Base-by-base conservation (phyloP, 192 early-diverging fungal species). In the Coemansia sp. region DNA sequence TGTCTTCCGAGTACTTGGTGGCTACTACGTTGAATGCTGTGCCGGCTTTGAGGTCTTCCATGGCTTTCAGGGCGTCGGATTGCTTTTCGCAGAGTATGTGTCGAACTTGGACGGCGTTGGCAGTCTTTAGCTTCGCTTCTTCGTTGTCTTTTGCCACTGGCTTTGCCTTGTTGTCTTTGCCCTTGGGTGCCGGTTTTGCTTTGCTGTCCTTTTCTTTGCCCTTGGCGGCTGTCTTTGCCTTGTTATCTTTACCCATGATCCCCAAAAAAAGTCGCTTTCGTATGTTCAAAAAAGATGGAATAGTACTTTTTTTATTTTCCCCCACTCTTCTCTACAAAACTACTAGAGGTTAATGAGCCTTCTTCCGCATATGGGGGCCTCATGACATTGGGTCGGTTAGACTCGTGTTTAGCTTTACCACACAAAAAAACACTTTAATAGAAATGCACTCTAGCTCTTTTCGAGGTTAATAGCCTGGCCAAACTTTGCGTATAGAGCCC, bases 381-480 rank as follows among this genome's bases (percentile, higher is more conserved):
- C 31, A 31, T 31, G 31, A 31, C 31, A 31, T 31, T 31, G 31
- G 31, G 31, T 31, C 31, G 4, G 4, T 3, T 1, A 1, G 31
- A 31, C 31, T 39, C 38, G n/a, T 43, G 9, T 5, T 13, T 43
- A n/a, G 4, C 40, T 16, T n/a, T 43, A 13, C 40, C 13, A 43
- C n/a, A n/a, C n/a, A n/a, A 45, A 16, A 14, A 45, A 23, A 20
- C 4, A 23, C 3, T 9, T 9, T 21, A 28, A 28, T 14, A 51
- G 14, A 28, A 0, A 4, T 1, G 2, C 18, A 5, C 18, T 26
- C 24, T 59, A 92, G 67, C 87, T 85, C 73, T 89, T 92, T 83
- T 99, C 96, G 16, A 99, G 84, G 74, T 99, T 99, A 76, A 99
- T 99, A 16, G 92, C 90, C 37, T 88, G 92, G 21, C 95, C 95